Base-by-base conservation (phyloP, 768 basidiomycete genomes). In the Dentipellis sp. region DNA sequence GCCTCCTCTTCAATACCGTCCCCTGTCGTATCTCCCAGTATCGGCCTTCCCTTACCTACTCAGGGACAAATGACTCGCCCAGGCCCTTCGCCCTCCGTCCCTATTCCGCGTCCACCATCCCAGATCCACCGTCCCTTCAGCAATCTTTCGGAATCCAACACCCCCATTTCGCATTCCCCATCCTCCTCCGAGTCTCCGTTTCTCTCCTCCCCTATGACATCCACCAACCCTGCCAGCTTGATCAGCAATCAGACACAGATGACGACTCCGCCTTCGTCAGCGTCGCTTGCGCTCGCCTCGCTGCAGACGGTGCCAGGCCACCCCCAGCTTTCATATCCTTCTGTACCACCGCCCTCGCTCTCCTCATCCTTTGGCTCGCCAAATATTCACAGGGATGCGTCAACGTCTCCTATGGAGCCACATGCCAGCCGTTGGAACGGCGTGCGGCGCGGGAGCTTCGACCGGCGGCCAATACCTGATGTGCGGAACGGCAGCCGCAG, bases 261-360 rank as follows among this genome's bases (percentile, higher is more conserved):
- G 55, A 92, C 89, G 3, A 90, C 86, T 36, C 89, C 90, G 3
- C 83, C 86, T 1, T 83, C 85, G 4, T 81, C 83, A 9, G 72
- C 77, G 10, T 81, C 79, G 4, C 74, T 78, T 52, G 74, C 75
- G 39, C 69, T 76, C 8, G 75, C 75, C 54, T 68, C 71, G 8
- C 69, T 65, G 48, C 48, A 7, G 60, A 55, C 73, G 29, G 67
- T 67, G 49, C 71, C 69, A 62, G 53, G 73, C 64, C 9, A 68
- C 64, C 68, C 71, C 50, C 67, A 75, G 12, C 74, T 92, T 52
- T 79, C 87, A 4, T 93, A 93, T 62, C 90, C 90, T 0, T 84
- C 83, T 6, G 91, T 91, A 0, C 90, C 91, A 2, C 90, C 90
- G 10, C 90, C 90, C 3, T 88, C 86, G 1, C 69, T 90, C 23